Conservation (phyloP, 2,329 filamentous ascomycete genomes). For the Anisogramma anomala region DNA sequence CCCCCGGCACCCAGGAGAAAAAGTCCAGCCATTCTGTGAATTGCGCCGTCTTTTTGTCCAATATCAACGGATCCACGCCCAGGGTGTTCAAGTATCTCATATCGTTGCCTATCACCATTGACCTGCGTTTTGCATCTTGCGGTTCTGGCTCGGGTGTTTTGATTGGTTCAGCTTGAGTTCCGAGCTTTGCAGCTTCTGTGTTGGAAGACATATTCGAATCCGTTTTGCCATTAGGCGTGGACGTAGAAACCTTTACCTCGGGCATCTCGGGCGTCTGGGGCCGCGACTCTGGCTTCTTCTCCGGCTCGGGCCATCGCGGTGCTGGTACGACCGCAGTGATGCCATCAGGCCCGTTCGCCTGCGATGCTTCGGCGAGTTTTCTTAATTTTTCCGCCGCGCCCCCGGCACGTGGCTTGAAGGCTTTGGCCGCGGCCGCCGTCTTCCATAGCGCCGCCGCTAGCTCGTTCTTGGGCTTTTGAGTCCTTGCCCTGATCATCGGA, state of each 20-base stretch:
- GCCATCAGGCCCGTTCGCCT: slow-evolving; percentile 66
- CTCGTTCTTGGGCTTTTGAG: slow-evolving; percentile 58
- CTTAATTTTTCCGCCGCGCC: slow-evolving; percentile 63
- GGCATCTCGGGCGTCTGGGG: slow-evolving; percentile 28
- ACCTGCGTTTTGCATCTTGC: slow-evolving; percentile 44
- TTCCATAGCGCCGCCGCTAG: slow-evolving; percentile 69
- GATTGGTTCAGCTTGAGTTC: slow-evolving; percentile 23
- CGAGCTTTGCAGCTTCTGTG: background rate
- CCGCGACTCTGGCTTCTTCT: slow-evolving; percentile 25
- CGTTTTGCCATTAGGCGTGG: slow-evolving; percentile 25
- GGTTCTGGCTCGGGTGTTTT: slow-evolving; percentile 19
- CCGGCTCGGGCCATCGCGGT: slow-evolving; percentile 41
- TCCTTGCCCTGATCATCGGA: slow-evolving; percentile 80
- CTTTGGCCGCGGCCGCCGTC: slow-evolving; percentile 58
- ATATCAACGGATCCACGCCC: slow-evolving; percentile 63
- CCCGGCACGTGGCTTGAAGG: slow-evolving; percentile 79
- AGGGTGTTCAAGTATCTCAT: slow-evolving; percentile 66
- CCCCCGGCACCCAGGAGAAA: slow-evolving; percentile 75
- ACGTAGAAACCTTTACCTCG: slow-evolving; percentile 45
- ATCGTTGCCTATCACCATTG: slow-evolving; percentile 60
- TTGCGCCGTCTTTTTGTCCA: slow-evolving; percentile 66
- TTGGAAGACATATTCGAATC: slow-evolving; percentile 19
- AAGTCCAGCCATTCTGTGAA: slow-evolving; percentile 76
- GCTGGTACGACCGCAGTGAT: slow-evolving; percentile 82
- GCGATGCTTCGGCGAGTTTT: slow-evolving; percentile 44